Evolutionary conservation across 768 basidiomycete genomes (phyloP).

Genomic region (Macrolepiota albuminosa): DNA sequence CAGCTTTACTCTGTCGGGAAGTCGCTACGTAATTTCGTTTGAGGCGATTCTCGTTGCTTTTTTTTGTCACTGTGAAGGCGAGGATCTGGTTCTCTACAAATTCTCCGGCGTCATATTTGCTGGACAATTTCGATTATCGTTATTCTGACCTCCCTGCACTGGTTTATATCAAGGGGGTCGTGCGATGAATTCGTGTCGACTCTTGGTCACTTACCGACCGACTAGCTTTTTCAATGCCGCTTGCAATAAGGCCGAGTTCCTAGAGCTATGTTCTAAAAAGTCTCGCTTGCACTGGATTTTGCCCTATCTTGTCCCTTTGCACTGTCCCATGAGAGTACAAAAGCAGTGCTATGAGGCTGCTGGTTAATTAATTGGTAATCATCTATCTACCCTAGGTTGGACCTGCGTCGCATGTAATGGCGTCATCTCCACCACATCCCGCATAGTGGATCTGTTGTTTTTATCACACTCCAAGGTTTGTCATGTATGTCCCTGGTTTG

Average conservation of each 20-base stretch:
- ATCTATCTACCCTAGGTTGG: neutral
- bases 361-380: neutral
- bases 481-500: conserved; percentile 19
- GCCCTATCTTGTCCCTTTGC: neutral
- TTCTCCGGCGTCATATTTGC: neutral
- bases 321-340: neutral
- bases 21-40: neutral
- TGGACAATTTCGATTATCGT: neutral
- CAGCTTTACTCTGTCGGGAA: neutral
- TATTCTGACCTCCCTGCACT: neutral
- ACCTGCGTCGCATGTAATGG: neutral
- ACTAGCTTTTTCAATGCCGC: neutral
- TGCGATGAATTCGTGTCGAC: neutral
- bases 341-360: neutral
- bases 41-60: neutral
- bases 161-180: neutral
- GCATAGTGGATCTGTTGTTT: conserved; percentile 18
- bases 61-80: too few species aligned
- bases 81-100: neutral
- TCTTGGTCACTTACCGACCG: neutral
- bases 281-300: neutral
- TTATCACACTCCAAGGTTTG: conserved; percentile 24
- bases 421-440: conserved; percentile 15
- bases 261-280: neutral
- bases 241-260: neutral